Conservation (phyloP, 805 yeast species). For the Kodamaea kakaduensis region DNA sequence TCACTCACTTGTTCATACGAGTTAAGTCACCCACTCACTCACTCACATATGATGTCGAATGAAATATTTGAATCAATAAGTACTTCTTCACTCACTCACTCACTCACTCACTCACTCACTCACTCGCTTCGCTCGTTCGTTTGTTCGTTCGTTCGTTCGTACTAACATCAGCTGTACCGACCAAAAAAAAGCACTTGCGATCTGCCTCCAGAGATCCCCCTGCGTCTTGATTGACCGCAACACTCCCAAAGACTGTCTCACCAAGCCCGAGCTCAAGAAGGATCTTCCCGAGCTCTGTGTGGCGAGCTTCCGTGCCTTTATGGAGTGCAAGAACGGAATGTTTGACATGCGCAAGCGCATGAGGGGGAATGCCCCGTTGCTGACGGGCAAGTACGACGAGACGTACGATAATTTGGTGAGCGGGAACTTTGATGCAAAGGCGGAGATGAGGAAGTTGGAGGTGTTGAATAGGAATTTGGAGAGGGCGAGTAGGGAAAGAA, state of each 20-base stretch:
- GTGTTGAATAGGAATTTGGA: slow-evolving; percentile 51
- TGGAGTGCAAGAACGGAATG: slow-evolving; percentile 88
- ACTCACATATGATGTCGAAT: too few species aligned
- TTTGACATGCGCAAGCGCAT: slow-evolving; percentile 90
- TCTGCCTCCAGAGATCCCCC: slow-evolving; percentile 93
- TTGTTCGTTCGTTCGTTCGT: background rate
- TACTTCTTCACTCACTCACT: too few species aligned
- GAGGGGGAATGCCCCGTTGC: slow-evolving; percentile 88
- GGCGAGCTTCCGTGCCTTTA: slow-evolving; percentile 77
- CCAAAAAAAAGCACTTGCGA: slow-evolving; percentile 90
- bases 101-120: too few species aligned
- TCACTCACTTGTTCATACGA: too few species aligned
- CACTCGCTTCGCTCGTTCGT: too few species aligned
- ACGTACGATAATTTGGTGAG: slow-evolving; percentile 71
- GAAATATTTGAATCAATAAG: too few species aligned
- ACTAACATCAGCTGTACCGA: slow-evolving; percentile 70
- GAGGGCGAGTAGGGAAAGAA: slow-evolving; percentile 22
- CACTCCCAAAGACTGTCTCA: slow-evolving; percentile 84
- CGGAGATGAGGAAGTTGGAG: slow-evolving; percentile 72
- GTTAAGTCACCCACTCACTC: too few species aligned
- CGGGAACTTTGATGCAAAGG: slow-evolving; percentile 80
- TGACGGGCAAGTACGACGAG: slow-evolving; percentile 90
- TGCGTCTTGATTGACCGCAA: slow-evolving; percentile 89
- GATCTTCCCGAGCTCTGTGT: slow-evolving; percentile 85
- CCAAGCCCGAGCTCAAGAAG: slow-evolving; percentile 68